Base-by-base conservation (phyloP, 371 early-diverging fungal genomes). In the Mortierella sp. region DNA sequence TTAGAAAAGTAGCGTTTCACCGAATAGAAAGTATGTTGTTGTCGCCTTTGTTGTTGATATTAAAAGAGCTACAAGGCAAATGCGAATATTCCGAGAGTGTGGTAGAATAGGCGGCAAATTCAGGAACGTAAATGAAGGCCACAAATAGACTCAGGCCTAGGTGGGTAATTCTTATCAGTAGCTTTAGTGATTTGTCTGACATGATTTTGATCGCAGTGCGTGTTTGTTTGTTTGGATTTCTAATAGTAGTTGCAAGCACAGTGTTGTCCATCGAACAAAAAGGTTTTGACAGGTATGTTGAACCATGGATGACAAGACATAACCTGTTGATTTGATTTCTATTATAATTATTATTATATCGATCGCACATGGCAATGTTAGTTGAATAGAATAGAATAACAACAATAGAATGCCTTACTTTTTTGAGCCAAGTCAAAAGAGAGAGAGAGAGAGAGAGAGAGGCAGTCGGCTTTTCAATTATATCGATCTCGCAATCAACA, bases 401-500 rank as follows among this genome's bases (percentile, higher is more conserved):
- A 8, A 34, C 42, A 26, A 40, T 60, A 35, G 42, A 60, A 13
- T 60, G n/a, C 15, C n/a, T n/a, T n/a, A n/a, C n/a, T n/a, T n/a
- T n/a, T n/a, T n/a, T n/a, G n/a, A n/a, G n/a, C n/a, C n/a, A n/a
- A n/a, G n/a, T n/a, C n/a, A n/a, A n/a, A n/a, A n/a, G n/a, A n/a
- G n/a, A n/a, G n/a, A n/a, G n/a, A n/a, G n/a, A n/a, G n/a, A n/a
- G n/a, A n/a, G n/a, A n/a, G n/a, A n/a, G n/a, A n/a, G n/a, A n/a
- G n/a, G n/a, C n/a, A n/a, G 60, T 60, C 60, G 60, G 60, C 37
- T 19, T n/a, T 37, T 60, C 37, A 60, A 60, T 35, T 60, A 40
- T 22, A 40, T 22, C 60, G 60, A 60, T 60, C 37, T 34, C 15
- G 60, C 60, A 42, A 60, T 60, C 60, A 60, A 37, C 60, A 60